Evolutionary conservation across 2,329 filamentous ascomycete genomes (phyloP), one percentile per base, ranked within the genome.

Genomic region (Stagonosporopsis cucurbitacearum): DNA sequence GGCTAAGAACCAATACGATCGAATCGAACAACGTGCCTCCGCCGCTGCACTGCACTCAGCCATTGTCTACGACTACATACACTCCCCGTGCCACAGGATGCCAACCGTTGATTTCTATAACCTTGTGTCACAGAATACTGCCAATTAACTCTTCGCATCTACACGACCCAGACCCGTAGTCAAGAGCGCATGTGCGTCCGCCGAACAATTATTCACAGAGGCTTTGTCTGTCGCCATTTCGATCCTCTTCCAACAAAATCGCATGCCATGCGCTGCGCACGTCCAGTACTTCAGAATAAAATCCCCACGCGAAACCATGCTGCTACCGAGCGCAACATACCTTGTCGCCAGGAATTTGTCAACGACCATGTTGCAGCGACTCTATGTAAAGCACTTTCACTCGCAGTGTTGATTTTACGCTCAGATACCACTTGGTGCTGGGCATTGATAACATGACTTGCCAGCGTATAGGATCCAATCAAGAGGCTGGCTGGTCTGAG

Each of bases 1-100:
- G 65, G 59, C 61, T 64, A 58, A 63, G 65, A 63, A 59, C 58
- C 63, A 67, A 67, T 65, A 67, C 63, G 62, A 71, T 63, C 60
- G 67, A 71, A 66, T 68, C 64, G 63, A 69, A 58, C 62, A 66
- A 57, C 54, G 37, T 49, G 51, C 47, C 36, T 43, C 42, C 53
- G 42, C 48, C 47, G 30, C 37, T 45, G 40, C 23, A 47, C 17
- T 32, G 25, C 42, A 39, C 39, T 52, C 17, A 37, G 33, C 30
- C 37, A 17, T 15, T 23, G n/a, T 45, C 8, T 19, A 20, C 12
- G 12, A 3, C 19, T 20, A 12, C 11, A 37, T 17, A 6, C 11
- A 17, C 17, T 20, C 17, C 17, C n/a, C 13, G 8, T 20, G 37
- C 17, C 15, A 26, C 32, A 28, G 8, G 15, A 26, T 6, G 9